These are phyloP conservation scores for Solanum hybrid DNA, from an alignment of 305 asterid species.

Conservation along the genomic window DNA sequence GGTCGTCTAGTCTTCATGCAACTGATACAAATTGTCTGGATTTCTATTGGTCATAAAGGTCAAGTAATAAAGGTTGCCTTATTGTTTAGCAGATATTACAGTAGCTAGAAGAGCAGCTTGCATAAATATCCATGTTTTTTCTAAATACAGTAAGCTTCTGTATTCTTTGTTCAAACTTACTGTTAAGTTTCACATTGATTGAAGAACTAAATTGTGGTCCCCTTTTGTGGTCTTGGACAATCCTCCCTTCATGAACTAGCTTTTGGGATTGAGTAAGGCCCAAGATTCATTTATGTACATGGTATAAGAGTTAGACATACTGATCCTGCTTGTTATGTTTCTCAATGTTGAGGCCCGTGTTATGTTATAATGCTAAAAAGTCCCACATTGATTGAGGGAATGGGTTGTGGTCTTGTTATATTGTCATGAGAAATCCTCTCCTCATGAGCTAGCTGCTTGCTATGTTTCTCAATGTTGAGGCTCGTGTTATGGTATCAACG, in stretches of 20 bases:
- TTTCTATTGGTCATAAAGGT: neutral
- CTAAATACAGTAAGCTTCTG: neutral
- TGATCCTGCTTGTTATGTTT: neutral
- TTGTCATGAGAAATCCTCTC: neutral
- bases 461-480: neutral
- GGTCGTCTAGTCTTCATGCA: neutral
- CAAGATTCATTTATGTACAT: neutral
- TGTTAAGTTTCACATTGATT: neutral
- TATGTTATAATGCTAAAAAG: neutral
- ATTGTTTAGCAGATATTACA: neutral
- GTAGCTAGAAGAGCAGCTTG: neutral
- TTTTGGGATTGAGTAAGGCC: neutral
- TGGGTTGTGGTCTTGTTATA: neutral
- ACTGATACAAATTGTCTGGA: neutral
- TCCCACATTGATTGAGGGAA: neutral
- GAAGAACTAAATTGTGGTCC: neutral
- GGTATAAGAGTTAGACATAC: neutral
- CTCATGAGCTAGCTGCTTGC: neutral
- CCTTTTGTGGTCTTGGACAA: neutral
- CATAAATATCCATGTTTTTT: neutral
- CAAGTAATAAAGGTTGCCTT: neutral
- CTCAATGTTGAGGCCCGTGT: neutral
- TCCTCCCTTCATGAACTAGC: neutral
- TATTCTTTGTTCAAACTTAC: neutral
- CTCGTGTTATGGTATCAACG: neutral